These are phyloP conservation scores for Boletus huronensis DNA, from an alignment of 768 basidiomycete genomes.

Conservation along the genomic window DNA sequence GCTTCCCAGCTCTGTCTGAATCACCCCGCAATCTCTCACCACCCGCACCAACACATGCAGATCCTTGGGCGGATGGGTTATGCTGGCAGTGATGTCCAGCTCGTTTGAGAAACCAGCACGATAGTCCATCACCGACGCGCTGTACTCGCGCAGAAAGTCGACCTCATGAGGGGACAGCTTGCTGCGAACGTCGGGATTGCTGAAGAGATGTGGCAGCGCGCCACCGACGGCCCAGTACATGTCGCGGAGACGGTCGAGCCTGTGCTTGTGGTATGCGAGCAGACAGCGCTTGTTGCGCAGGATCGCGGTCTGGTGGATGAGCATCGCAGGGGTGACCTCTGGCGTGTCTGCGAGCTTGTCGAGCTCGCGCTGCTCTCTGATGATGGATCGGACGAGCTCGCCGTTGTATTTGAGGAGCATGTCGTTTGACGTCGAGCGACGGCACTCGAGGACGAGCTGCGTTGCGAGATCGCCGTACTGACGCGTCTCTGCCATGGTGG, in stretches of 20 bases:
- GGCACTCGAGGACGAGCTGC: slow-evolving; percentile 82
- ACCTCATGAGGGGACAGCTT: slow-evolving; percentile 79
- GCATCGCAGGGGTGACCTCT: slow-evolving; percentile 54
- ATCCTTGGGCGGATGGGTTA: slow-evolving; percentile 83
- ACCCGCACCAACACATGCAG: slow-evolving; percentile 86
- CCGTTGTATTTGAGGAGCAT: slow-evolving; percentile 92
- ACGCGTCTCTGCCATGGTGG: slow-evolving; percentile 45
- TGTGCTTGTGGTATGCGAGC: slow-evolving; percentile 87
- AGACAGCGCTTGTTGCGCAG: slow-evolving; percentile 94
- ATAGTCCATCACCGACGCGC: slow-evolving; percentile 76
- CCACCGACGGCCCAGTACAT: slow-evolving; percentile 90
- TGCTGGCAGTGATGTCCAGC: slow-evolving; percentile 81
- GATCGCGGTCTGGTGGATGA: slow-evolving; percentile 87
- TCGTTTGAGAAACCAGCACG: slow-evolving; percentile 82
- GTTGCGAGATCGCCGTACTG: slow-evolving; percentile 86
- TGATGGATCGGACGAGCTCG: slow-evolving; percentile 75
- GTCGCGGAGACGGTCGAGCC: slow-evolving; percentile 77
- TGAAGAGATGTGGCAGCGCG: slow-evolving; percentile 78
- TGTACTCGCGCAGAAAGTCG: slow-evolving; percentile 82
- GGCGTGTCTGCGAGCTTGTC: slow-evolving; percentile 52
- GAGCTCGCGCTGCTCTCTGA: slow-evolving; percentile 90
- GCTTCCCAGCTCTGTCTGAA: slow-evolving; percentile 87
- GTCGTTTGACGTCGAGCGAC: slow-evolving; percentile 79
- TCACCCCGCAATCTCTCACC: slow-evolving; percentile 83
- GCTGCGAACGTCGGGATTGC: slow-evolving; percentile 60